Conservation (phyloP, 2,329 filamentous ascomycete genomes). For the Chlorencoelia australis region DNA sequence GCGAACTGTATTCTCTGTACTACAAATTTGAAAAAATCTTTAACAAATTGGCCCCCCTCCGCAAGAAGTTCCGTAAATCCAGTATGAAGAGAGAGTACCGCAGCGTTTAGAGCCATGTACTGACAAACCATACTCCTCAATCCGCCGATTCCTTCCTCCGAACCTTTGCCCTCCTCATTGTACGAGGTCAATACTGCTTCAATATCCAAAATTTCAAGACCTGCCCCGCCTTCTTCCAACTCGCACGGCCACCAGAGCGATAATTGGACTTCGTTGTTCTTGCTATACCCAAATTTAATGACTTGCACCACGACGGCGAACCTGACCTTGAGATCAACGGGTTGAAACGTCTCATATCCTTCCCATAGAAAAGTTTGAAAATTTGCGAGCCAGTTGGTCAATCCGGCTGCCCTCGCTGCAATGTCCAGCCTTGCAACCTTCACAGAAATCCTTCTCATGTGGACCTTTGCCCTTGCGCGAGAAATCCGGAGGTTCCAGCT, state of each 20-base stretch:
- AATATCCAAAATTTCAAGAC: conserved; percentile 8
- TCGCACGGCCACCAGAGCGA: conserved; percentile 10
- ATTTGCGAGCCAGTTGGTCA: not conserved
- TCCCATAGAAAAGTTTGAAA: not conserved
- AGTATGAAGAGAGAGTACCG: not conserved
- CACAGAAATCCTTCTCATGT: conserved; percentile 17
- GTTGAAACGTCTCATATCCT: too few relatives aligned
- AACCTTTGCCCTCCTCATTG: not conserved
- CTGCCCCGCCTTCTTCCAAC: conserved; percentile 7
- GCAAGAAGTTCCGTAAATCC: not conserved
- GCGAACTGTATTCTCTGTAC: conserved; percentile 5
- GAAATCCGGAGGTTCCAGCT: conserved; percentile 14
- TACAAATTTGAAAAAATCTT: not conserved
- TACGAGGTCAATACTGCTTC: conserved; percentile 8
- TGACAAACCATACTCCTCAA: not conserved
- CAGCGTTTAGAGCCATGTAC: not conserved
- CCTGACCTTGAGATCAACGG: too few relatives aligned
- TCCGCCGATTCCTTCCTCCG: not conserved
- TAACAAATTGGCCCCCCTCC: not conserved
- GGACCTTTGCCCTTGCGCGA: conserved; percentile 12
- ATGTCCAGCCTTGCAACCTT: conserved; percentile 17
- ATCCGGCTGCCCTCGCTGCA: not conserved
- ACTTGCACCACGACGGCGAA: too few relatives aligned
- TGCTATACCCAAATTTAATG: conserved; percentile 9
- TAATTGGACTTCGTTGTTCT: conserved; percentile 11